Conservation (phyloP, 345 rosid genomes). For the Hibiscus trionum region DNA sequence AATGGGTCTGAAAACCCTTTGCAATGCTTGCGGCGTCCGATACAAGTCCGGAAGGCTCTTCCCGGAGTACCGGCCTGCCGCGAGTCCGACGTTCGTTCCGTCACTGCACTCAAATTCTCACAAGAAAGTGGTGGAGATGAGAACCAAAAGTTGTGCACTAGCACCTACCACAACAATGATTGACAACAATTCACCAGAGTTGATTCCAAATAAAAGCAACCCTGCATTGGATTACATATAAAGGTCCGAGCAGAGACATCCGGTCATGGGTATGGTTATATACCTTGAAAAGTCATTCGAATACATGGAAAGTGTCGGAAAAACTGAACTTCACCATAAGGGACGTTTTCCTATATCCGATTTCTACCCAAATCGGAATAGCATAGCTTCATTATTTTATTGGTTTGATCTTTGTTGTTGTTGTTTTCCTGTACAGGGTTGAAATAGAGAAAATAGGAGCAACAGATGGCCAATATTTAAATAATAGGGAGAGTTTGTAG, state of each 20-base stretch:
- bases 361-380: background rate
- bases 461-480: constrained; percentile 17
- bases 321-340: no score
- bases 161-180: constrained; percentile 15
- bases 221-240: constrained; percentile 34
- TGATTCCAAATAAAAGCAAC: constrained; percentile 39
- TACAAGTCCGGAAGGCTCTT: constrained; percentile 90
- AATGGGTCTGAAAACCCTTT: constrained; percentile 92
- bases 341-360: no score
- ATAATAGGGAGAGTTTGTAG: constrained; percentile 23
- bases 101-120: constrained; percentile 92
- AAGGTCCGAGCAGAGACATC: constrained; percentile 3
- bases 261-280: no score
- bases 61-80: constrained; percentile 95
- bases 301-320: no score
- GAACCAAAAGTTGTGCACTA: constrained; percentile 36
- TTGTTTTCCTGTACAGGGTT: constrained; percentile 44
- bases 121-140: constrained; percentile 89
- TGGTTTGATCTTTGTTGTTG: background rate
- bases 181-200: constrained; percentile 18
- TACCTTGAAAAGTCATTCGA: no score
- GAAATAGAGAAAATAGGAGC: constrained; percentile 31
- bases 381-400: no score
- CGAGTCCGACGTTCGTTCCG: constrained; percentile 86
- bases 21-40: constrained; percentile 96